Percentiles rank a stretch among this genome's conserved stretches.
Evolutionary conservation across 2,329 filamentous ascomycete genomes (phyloP).

Genomic region (Penicillium paneum): DNA sequence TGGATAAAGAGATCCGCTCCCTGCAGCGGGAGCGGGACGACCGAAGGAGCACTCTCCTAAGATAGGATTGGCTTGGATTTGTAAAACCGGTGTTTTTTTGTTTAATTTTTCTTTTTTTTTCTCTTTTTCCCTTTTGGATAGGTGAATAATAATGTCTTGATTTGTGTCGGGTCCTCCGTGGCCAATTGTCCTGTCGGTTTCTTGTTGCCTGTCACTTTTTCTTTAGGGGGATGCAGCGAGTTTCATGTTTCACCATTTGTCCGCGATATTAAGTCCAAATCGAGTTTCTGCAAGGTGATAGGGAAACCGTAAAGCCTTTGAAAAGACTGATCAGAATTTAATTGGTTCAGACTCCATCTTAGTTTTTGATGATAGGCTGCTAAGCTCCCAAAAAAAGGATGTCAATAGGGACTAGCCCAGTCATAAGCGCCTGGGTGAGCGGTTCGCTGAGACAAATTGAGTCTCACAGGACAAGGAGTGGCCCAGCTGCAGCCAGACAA

Average conservation of each 20-base stretch:
- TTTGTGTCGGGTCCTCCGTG: slow-evolving; percentile 8
- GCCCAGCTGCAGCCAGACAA: slow-evolving; percentile 9
- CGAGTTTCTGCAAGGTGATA: slow-evolving; percentile 27
- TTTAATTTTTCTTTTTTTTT: slow-evolving; percentile 7
- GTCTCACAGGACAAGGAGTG: slow-evolving; percentile 15
- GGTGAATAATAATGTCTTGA: slow-evolving; percentile 19
- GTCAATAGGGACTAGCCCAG: slow-evolving; percentile 27
- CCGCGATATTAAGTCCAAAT: slow-evolving; percentile 27
- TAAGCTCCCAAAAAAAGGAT: slow-evolving; percentile 26
- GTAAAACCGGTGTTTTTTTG: slow-evolving; percentile 11
- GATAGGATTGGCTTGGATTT: slow-evolving; percentile 15
- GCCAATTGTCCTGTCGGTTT: slow-evolving; percentile 14
- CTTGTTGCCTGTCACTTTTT: slow-evolving; percentile 18
- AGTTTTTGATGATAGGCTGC: slow-evolving; percentile 19
- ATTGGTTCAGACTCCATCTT: slow-evolving; percentile 19
- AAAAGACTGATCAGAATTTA: slow-evolving; percentile 25
- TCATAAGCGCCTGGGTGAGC: slow-evolving; percentile 36
- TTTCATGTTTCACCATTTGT: slow-evolving; percentile 31
- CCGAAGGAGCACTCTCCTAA: slow-evolving; percentile 32
- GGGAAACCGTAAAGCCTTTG: slow-evolving; percentile 11
- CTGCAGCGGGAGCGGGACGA: slow-evolving; percentile 57
- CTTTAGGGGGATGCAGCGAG: slow-evolving; percentile 19
- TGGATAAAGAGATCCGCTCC: slow-evolving; percentile 66
- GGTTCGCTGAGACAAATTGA: slow-evolving; percentile 29
- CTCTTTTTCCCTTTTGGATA: slow-evolving; percentile 2